phyloP scores from a whole-genome alignment of 108 stramenopile species.

The Epipyxis sp. region DNA sequence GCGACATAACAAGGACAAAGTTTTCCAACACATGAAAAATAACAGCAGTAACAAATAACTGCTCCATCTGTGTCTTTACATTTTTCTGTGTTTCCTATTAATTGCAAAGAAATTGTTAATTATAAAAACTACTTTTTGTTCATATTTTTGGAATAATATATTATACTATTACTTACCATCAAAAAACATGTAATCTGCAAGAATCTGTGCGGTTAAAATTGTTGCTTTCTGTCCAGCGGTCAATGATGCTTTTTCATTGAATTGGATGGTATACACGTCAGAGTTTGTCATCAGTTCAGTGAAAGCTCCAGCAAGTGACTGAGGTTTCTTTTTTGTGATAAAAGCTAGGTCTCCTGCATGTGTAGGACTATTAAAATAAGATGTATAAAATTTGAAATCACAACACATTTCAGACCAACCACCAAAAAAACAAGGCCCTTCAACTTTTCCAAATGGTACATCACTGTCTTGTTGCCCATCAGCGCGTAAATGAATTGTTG shows the following conservation, averaged over 20 bases:
- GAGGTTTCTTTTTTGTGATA: conserved; percentile 19
- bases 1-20: background rate
- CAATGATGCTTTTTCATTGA: background rate
- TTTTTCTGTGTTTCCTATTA: conserved; percentile 23
- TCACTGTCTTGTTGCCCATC: conserved; percentile 16
- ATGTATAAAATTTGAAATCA: conserved; percentile 31
- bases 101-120: too few species aligned
- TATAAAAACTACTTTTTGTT: too few species aligned
- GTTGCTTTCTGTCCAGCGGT: conserved; percentile 29
- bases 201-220: conserved; percentile 11
- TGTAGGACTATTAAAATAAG: background rate
- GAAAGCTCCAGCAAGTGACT: background rate
- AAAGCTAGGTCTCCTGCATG: conserved; percentile 10
- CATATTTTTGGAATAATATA: too few species aligned
- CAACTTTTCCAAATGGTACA: conserved; percentile 32
- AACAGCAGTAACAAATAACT: conserved; percentile 8
- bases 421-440: conserved; percentile 45
- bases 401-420: conserved; percentile 54
- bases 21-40: background rate
- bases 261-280: conserved; percentile 32
- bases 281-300: conserved; percentile 18
- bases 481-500: conserved; percentile 34
- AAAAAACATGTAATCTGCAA: conserved; percentile 44
- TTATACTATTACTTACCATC: too few species aligned
- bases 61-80: background rate